These are phyloP conservation scores for Ceratobasidium sp. DNA, from an alignment of 1,284 basidiomycete species.

Conservation along the genomic window DNA sequence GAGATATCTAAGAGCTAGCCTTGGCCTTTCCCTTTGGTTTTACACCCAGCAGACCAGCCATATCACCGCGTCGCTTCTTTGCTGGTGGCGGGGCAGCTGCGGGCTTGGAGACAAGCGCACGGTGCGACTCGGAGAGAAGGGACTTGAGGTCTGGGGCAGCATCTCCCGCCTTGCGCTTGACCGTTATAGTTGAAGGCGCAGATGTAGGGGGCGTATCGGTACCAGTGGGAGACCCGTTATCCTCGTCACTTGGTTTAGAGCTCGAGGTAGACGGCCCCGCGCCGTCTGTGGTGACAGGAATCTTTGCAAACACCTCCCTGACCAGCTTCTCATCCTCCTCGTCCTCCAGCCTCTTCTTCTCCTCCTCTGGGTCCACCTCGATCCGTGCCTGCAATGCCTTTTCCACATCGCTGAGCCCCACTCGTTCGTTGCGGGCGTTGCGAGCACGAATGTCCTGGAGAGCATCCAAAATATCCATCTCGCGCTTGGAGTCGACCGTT, in stretches of 20 bases:
- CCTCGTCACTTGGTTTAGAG: slow-evolving; percentile 47
- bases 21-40: slow-evolving; percentile 56
- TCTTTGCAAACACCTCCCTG: slow-evolving; percentile 82
- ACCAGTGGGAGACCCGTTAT: slow-evolving; percentile 31
- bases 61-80: slow-evolving; percentile 70
- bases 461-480: slow-evolving; percentile 98
- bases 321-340: slow-evolving; percentile 94
- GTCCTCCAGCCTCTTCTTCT: slow-evolving; percentile 68
- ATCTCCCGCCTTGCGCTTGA: slow-evolving; percentile 80
- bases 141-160: slow-evolving; percentile 72
- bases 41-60: slow-evolving; percentile 69
- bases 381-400: slow-evolving; percentile 58
- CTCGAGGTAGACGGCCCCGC: slow-evolving; percentile 46
- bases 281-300: slow-evolving; percentile 54
- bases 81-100: slow-evolving; percentile 50
- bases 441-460: slow-evolving; percentile 92
- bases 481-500: slow-evolving; percentile 89
- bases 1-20: slow-evolving; percentile 10
- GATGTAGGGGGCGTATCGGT: slow-evolving; percentile 42
- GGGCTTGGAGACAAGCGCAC: slow-evolving; percentile 62
- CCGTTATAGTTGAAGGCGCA: slow-evolving; percentile 60
- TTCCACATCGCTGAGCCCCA: slow-evolving; percentile 67
- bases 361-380: slow-evolving; percentile 72
- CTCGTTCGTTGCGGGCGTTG: slow-evolving; percentile 89
- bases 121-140: slow-evolving; percentile 75